Evolutionary conservation across 495 filamentous ascomycete species (phyloP), one percentile per base, ranked within the genome.

Genomic region (Pyronema domesticum): DNA sequence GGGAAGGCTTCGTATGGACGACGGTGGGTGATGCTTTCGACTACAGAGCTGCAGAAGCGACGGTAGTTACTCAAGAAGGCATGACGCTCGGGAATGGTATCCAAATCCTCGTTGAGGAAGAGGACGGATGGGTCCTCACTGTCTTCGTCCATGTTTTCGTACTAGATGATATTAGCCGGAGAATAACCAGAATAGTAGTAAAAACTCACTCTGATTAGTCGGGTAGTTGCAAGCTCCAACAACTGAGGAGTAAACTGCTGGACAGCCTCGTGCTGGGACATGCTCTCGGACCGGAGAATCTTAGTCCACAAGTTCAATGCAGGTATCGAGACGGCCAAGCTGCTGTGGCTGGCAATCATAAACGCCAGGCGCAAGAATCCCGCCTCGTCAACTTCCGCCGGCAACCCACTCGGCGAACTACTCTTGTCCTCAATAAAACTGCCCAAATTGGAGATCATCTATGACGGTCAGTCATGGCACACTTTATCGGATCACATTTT

Each of bases 21-120:
- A 55, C 82, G 79, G 45, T 82, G 73, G 14, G 89, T 85, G 48
- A 95, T 85, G 33, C 73, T 74, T 67, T 95, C 88, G 46, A 96
- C 83, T 5, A 95, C 78, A 35, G 81, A 79, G 9, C 78, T 77
- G 65, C 88, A 91, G 60, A 93, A 96, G 46, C 93, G 78, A 18
- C 89, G 74, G 65, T 95, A 99, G 61, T 96, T 96, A 0, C 91
- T 89, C n/a, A 96, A 75, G 65, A 99, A 99, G 10, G 89, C 85
- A 70, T 99, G 91, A 19, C 85, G 75, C 66, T 99, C 93, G 1
- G 93, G 93, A 34, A 89, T 73, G 0, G 91, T 95, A 66, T 96
- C 93, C 35, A 95, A 85, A 65, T 99, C 91, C 57, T 95, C 87
- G 49, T 85, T 69, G 6, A 99, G 74, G 55, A 94, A 88, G 37